Evolutionary conservation across 306 rosid genomes (phyloP).

Genomic region (Delonix regia): DNA sequence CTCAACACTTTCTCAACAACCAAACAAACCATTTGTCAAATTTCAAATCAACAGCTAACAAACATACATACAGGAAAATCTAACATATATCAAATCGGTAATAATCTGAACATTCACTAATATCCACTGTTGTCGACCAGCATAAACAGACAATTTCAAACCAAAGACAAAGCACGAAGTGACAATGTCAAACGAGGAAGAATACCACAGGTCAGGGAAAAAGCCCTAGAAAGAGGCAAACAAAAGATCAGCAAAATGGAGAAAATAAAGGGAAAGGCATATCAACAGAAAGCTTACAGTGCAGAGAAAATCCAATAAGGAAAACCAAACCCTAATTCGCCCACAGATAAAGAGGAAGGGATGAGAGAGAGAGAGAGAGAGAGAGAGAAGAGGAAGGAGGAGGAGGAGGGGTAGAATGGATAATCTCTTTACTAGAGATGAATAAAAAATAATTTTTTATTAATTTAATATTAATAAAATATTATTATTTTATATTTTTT

Average conservation of each 20-base stretch:
- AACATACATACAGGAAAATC: background rate
- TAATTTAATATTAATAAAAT: too few species aligned
- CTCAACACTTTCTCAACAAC: background rate
- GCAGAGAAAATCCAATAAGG: conserved; percentile 22
- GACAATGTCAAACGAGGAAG: background rate
- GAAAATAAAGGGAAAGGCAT: conserved; percentile 12
- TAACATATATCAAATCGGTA: background rate
- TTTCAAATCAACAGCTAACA: conserved; percentile 18
- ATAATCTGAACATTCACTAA: background rate
- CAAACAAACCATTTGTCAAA: background rate
- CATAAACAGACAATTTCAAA: background rate
- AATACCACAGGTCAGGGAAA: background rate
- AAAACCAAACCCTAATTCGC: conserved; percentile 61
- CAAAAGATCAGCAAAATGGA: conserved; percentile 22
- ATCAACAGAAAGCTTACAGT: conserved; percentile 56
- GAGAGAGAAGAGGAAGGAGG: background rate
- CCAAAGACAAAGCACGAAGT: background rate
- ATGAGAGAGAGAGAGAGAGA: background rate
- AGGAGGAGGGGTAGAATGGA: background rate
- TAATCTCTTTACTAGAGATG: too few species aligned
- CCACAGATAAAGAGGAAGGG: background rate
- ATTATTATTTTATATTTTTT: too few species aligned
- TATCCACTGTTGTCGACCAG: background rate
- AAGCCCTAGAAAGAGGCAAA: background rate
- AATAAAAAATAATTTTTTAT: too few species aligned